phyloP scores from a whole-genome alignment of 2,329 filamentous ascomycete genomes.

The Ramichloridium luteum region DNA sequence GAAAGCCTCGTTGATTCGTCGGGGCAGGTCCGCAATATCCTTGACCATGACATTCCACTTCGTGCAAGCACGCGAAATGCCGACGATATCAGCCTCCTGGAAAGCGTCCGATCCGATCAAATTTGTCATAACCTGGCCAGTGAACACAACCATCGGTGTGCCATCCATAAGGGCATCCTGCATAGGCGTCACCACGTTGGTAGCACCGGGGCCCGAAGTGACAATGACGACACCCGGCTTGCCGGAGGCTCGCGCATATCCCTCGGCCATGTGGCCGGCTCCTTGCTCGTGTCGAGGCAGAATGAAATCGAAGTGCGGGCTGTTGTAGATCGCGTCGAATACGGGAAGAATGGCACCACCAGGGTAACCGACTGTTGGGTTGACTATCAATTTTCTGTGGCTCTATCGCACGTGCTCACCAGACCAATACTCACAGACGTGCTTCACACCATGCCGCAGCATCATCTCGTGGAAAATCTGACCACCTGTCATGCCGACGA shows the following conservation, averaged over 20 bases:
- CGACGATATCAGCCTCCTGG: constrained; percentile 89
- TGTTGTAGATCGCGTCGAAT: constrained; percentile 98
- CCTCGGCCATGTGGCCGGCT: constrained; percentile 96
- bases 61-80: constrained; percentile 87
- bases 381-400: constrained; percentile 6
- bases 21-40: constrained; percentile 81
- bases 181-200: constrained; percentile 92
- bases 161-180: constrained; percentile 93
- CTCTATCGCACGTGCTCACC: constrained; percentile 5
- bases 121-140: constrained; percentile 78
- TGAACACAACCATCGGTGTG: constrained; percentile 91
- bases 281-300: constrained; percentile 94
- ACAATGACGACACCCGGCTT: constrained; percentile 93
- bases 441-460: constrained; percentile 81
- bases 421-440: constrained; percentile 60
- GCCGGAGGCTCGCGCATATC: constrained; percentile 85
- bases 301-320: constrained; percentile 89
- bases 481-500: constrained; percentile 89
- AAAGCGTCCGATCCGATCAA: constrained; percentile 93
- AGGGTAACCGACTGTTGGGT: constrained; percentile 52
- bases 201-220: constrained; percentile 90
- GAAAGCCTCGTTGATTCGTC: constrained; percentile 93
- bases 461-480: constrained; percentile 99
- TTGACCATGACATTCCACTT: constrained; percentile 99
- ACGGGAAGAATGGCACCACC: constrained; percentile 94